Evolutionary conservation across 2,329 filamentous ascomycete genomes (phyloP), one percentile per base, ranked within the genome.

Genomic region (Dothistroma pini): DNA sequence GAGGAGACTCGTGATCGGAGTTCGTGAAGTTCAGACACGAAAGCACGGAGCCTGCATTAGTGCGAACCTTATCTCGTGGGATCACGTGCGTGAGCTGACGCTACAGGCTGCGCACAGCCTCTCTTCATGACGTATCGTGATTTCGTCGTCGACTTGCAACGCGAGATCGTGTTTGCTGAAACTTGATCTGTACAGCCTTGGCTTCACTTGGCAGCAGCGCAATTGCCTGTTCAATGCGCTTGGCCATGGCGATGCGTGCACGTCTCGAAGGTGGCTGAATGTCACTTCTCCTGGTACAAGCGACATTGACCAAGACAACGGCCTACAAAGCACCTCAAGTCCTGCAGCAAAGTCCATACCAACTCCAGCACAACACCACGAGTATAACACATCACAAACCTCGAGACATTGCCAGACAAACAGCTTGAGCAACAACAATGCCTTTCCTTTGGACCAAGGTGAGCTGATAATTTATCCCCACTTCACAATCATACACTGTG

Each of bases 371-470:
- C 10, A 35, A 54, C 51, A 32, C 5, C 14, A 21, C 25, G 9
- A 4, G 14, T 54, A 21, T 22, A 34, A 54, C n/a, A 21, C 32
- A 35, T 41, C 52, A 25, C 52, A 25, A 25, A 25, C 22, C 6
- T 51, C 49, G 19, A 51, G 54, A 56, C 16, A 47, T 19, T 22
- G 4, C 34, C 12, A 56, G 11, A 41, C 14, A 54, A 22, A 32
- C 57, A 57, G n/a, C 41, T 44, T 29, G 14, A 19, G n/a, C 41
- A 44, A 9, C 41, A 44, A 75, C 19, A 48, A 80, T 80, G 78
- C 73, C 73, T 74, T 72, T 80, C 64, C 76, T 80, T 74, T 80
- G 78, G 76, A 78, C 77, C 53, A 80, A 80, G 69, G 71, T 67
- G 59, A 4, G 35, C 25, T 16, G 34, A 19, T 34, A 29, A 22